These are phyloP conservation scores for Monarda citriodora DNA, from an alignment of 305 asterid genomes.

Conservation along the genomic window DNA sequence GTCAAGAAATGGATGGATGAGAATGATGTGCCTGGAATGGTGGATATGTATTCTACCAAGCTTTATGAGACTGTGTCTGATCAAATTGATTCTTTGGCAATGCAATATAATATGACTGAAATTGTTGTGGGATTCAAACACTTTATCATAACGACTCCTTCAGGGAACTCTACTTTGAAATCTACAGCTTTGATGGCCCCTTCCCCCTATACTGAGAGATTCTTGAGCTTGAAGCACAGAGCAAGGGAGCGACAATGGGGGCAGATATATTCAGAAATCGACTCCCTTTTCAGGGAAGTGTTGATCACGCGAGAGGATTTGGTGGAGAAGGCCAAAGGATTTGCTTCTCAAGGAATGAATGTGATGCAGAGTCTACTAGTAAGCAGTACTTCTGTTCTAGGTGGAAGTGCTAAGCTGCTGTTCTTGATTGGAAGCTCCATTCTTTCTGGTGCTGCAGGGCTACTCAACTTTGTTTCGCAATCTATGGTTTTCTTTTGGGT, in stretches of 20 bases:
- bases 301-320: slow-evolving; percentile 75
- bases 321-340: slow-evolving; percentile 88
- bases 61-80: slow-evolving; percentile 78
- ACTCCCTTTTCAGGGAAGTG: slow-evolving; percentile 67
- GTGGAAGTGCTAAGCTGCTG: slow-evolving; percentile 74
- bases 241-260: slow-evolving; percentile 83
- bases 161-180: slow-evolving; percentile 45
- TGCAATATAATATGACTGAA: slow-evolving; percentile 93
- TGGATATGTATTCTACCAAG: slow-evolving; percentile 76
- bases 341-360: slow-evolving; percentile 80
- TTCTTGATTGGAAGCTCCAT: slow-evolving; percentile 68
- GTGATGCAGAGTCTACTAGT: slow-evolving; percentile 74
- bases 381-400: slow-evolving; percentile 73
- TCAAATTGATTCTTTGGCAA: slow-evolving; percentile 80
- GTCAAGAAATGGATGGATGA: slow-evolving; percentile 98
- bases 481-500: slow-evolving; percentile 93
- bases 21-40: slow-evolving; percentile 86
- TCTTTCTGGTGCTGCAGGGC: slow-evolving; percentile 92
- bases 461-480: slow-evolving; percentile 81
- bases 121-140: slow-evolving; percentile 76
- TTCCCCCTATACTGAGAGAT: slow-evolving; percentile 70
- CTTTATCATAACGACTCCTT: slow-evolving; percentile 43
- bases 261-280: slow-evolving; percentile 63
- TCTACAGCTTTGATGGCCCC: slow-evolving; percentile 60
- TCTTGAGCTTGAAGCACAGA: slow-evolving; percentile 60